Base-by-base conservation (phyloP, 371 early-diverging fungal species). In the Furculomyces boomerangus region DNA sequence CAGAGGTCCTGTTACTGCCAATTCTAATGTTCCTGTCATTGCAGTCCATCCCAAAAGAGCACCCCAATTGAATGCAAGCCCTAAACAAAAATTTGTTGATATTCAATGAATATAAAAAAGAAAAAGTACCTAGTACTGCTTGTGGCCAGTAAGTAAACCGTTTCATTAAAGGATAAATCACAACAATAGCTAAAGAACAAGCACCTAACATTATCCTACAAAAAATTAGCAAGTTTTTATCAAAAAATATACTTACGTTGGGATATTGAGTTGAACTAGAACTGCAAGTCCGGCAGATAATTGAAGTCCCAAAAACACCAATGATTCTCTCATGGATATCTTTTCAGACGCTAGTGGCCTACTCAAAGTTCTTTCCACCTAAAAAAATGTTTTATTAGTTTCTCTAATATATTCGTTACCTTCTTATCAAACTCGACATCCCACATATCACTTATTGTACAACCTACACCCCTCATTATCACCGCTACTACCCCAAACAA, bases 361-460 rank as follows among this genome's bases (percentile, higher is more conserved):
- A 1, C 71, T 68, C n/a, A n/a, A n/a, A n/a, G n/a, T n/a, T n/a
- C n/a, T n/a, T n/a, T n/a, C n/a, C n/a, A n/a, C n/a, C n/a, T n/a
- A n/a, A n/a, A n/a, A n/a, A n/a, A n/a, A n/a, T n/a, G n/a, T n/a
- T n/a, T n/a, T n/a, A n/a, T n/a, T n/a, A n/a, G n/a, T n/a, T n/a
- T n/a, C n/a, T n/a, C n/a, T n/a, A n/a, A n/a, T n/a, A n/a, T n/a
- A n/a, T n/a, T n/a, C n/a, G n/a, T 5, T 58, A 76, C 81, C 68
- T 76, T 78, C 47, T 76, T 76, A 65, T 96, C 95, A 41, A 90
- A 76, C 54, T 88, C 78, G 30, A 77, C 66, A 65, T 96, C 95
- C 95, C 93, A 93, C 59, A 96, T 68, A 63, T 95, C 97, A 65
- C 94, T 96, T 57, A 96, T 85, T 0, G 90, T 91, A 69, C 97